Percentiles rank a stretch among this genome's conserved stretches.
Evolutionary conservation across 805 yeast species (phyloP).

Genomic region (Deakozyma indianensis): DNA sequence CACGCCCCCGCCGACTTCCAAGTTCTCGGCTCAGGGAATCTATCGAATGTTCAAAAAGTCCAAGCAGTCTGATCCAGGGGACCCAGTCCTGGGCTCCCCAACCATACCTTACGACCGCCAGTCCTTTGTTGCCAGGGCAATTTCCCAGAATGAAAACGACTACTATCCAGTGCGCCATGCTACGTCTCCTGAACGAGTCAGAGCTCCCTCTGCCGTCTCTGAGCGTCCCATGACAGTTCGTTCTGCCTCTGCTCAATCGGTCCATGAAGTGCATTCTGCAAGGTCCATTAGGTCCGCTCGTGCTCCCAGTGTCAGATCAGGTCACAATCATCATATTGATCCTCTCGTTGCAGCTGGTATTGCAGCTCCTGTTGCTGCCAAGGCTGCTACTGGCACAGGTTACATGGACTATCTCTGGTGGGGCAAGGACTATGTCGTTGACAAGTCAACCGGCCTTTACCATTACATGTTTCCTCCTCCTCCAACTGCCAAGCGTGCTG

Average conservation of each 20-base stretch:
- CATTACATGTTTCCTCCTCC: neutral
- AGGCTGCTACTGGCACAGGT: neutral
- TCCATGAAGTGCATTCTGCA: neutral
- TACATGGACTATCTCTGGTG: conserved; percentile 1
- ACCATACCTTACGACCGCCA: neutral
- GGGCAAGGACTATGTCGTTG: conserved; percentile 1
- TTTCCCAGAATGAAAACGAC: neutral
- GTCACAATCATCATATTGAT: neutral
- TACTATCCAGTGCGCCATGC: too few species aligned
- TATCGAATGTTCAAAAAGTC: neutral
- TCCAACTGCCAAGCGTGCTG: neutral
- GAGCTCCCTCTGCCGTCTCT: neutral
- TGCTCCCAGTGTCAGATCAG: neutral
- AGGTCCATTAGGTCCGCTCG: neutral
- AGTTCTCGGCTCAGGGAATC: neutral
- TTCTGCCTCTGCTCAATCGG: neutral
- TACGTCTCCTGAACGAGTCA: neutral
- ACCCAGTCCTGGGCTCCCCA: neutral
- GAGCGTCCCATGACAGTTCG: neutral
- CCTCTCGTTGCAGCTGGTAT: too few species aligned
- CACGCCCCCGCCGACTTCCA: neutral
- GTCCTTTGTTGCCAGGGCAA: neutral
- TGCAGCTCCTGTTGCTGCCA: neutral
- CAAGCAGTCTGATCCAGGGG: neutral
- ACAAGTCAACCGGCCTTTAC: neutral